Evolutionary conservation across 306 rosid species (phyloP), one percentile per base, ranked within the genome.

Genomic region (Cicer arietinum): DNA sequence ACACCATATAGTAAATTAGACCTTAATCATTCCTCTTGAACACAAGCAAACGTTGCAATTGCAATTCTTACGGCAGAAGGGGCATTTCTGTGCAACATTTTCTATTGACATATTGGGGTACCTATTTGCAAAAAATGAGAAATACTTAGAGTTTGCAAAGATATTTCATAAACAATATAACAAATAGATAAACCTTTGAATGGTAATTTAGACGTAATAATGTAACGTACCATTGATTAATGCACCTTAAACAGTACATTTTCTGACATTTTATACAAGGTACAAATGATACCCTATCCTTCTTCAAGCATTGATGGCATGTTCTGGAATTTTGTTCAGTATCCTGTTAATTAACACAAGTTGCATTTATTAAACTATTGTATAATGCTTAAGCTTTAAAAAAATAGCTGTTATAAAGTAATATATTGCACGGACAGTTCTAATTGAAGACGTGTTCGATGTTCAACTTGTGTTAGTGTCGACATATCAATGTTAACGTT

Each of bases 301-400:
- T 82, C 77, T 75, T 85, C 89, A 74, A 48, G 76, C 97, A 92
- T 47, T 90, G 97, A 71, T 92, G 97, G 73, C 97, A 92, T 70
- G 9, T 79, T 62, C 48, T 53, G 54, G 40, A 6, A 46, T 8
- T 68, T 61, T 65, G 63, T 41, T 7, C 73, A 6, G 2, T 43
- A 58, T 30, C 74, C 91, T 88, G 80, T 22, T 4, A 22, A 20
- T 62, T 68, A 48, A 45, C 7, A 56, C 54, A 67, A 75, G 47
- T 71, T 11, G 12, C 12, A 43, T 12, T 43, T 60, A 51, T 64
- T 74, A 60, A 43, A 20, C 30, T 16, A n/a, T 44, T 7, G 51
- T 58, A 62, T 20, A 67, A 22, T 14, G n/a, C 2, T 30, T 59
- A 58, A 8, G 11, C 45, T 30, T 22, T 10, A 52, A 1, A 7